Evolutionary conservation across 768 basidiomycete species (phyloP).

Genomic region (Mycena rebaudengoi): DNA sequence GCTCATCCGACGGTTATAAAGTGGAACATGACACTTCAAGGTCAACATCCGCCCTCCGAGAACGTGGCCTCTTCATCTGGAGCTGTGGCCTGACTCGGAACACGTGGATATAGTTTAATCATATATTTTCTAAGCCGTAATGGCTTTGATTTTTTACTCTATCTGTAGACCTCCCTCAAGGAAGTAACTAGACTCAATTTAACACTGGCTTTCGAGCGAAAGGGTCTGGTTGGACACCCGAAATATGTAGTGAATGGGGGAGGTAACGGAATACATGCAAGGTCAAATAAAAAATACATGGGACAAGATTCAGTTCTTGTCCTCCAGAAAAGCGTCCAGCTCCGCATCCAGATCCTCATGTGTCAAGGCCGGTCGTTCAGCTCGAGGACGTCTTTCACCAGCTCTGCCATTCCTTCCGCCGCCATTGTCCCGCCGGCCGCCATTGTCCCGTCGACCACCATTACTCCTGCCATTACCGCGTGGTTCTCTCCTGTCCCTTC

Average conservation of each 20-base stretch:
- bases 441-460: slow-evolving; percentile 28
- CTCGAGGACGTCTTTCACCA: slow-evolving; percentile 46
- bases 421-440: slow-evolving; percentile 28
- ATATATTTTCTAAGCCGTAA: neutral
- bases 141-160: neutral
- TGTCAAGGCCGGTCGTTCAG: slow-evolving; percentile 55
- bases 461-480: slow-evolving; percentile 17
- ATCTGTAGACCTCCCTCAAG: too few relatives aligned
- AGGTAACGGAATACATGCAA: slow-evolving; percentile 3
- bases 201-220: too few relatives aligned
- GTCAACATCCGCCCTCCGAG: neutral
- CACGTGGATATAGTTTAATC: neutral
- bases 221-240: neutral
- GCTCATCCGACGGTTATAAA: slow-evolving; percentile 64
- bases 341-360: slow-evolving; percentile 86
- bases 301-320: slow-evolving; percentile 45
- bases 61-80: neutral
- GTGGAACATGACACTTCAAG: slow-evolving; percentile 49
- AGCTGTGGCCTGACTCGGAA: neutral
- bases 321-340: slow-evolving; percentile 78
- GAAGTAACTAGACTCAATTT: too few relatives aligned
- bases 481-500: slow-evolving; percentile 10
- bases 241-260: neutral
- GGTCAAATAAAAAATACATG: slow-evolving; percentile 5
- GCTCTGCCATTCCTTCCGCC: slow-evolving; percentile 35